Evolutionary conservation across 2,329 filamentous ascomycete species (phyloP).

Genomic region (Madurella mycetomatis): DNA sequence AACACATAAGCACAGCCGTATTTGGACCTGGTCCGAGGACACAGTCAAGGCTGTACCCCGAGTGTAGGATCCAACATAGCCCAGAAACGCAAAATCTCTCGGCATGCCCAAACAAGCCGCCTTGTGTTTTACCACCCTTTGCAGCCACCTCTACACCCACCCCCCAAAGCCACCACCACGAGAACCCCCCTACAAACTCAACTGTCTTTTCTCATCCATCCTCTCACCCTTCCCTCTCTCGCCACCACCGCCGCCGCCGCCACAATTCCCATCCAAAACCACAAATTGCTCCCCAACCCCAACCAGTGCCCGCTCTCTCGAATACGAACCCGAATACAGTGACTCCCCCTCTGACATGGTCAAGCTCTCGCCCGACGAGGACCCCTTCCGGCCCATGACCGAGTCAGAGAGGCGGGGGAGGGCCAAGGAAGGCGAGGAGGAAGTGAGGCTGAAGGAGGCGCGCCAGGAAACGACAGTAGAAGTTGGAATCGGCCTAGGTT

Average conservation of each 20-base stretch:
- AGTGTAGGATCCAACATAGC: too few species aligned
- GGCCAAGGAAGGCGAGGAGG: background rate
- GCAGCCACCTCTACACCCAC: too few species aligned
- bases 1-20: too few species aligned
- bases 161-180: too few species aligned
- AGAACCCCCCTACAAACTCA: too few species aligned
- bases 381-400: slow-evolving; percentile 13
- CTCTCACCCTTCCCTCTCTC: background rate
- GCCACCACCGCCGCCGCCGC: background rate
- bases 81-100: too few species aligned
- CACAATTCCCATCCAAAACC: background rate
- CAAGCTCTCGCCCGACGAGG: background rate
- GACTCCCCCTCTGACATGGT: background rate
- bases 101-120: too few species aligned
- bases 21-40: too few species aligned
- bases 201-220: background rate
- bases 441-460: slow-evolving; percentile 7
- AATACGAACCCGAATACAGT: background rate
- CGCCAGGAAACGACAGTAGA: slow-evolving; percentile 12
- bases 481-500: background rate
- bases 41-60: too few species aligned
- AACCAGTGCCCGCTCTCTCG: slow-evolving; percentile 1
- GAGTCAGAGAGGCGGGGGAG: slow-evolving; percentile 4
- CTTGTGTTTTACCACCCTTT: too few species aligned
- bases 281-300: slow-evolving; percentile 16